Percentiles rank a stretch among this genome's conserved stretches.
Evolutionary conservation across 805 yeast genomes (phyloP).

Genomic region (Metschnikowia colocasiae): DNA sequence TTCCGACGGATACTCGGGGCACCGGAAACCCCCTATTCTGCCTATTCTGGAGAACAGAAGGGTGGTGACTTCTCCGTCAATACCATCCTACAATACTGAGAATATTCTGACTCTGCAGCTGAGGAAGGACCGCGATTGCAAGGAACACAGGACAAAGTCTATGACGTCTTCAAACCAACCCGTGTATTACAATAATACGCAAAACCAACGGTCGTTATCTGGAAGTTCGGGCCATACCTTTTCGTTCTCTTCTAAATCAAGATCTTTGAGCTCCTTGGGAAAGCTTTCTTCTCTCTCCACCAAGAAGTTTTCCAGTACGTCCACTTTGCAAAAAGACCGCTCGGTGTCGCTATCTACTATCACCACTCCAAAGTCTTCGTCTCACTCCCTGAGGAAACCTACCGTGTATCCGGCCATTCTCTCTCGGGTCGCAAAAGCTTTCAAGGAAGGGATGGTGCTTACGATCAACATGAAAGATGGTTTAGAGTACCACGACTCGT

Average conservation of each 20-base stretch:
- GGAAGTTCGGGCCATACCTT: constrained; percentile 14
- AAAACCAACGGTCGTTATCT: constrained; percentile 31
- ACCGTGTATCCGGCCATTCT: constrained; percentile 85
- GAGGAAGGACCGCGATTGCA: constrained; percentile 8
- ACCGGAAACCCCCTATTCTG: constrained; percentile 2
- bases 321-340: constrained; percentile 33
- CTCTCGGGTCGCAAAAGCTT: constrained; percentile 77
- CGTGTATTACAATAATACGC: constrained; percentile 7
- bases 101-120: constrained; percentile 9
- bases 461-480: constrained; percentile 88
- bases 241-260: constrained; percentile 36
- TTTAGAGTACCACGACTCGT: constrained; percentile 84
- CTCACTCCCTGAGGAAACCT: constrained; percentile 47
- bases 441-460: constrained; percentile 63
- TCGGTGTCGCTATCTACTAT: constrained; percentile 27
- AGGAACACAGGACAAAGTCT: constrained; percentile 13
- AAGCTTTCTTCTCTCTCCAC: constrained; percentile 40
- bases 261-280: constrained; percentile 40
- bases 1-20: neutral
- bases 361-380: constrained; percentile 41
- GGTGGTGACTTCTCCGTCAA: constrained; percentile 15
- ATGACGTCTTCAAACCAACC: constrained; percentile 14
- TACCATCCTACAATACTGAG: constrained; percentile 9
- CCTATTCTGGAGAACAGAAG: constrained; percentile 10
- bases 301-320: constrained; percentile 35